Conservation (phyloP, 2,329 filamentous ascomycete species). For the Pseudogymnoascus sp. region DNA sequence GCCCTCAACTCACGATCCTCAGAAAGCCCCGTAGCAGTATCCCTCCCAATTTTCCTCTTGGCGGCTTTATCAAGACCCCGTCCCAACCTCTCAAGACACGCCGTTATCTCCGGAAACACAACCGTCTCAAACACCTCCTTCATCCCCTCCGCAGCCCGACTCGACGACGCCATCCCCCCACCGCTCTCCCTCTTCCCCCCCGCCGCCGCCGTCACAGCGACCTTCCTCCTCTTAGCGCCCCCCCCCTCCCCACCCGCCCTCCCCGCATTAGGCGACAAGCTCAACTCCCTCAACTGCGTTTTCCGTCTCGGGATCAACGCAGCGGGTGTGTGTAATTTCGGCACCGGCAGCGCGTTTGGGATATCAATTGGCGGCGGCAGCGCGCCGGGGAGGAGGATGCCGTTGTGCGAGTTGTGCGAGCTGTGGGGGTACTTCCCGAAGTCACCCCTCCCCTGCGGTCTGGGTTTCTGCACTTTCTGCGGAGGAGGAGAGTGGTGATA, state of each 20-base stretch:
- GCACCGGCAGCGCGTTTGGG: not conserved
- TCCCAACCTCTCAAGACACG: not conserved
- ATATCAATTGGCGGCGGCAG: not conserved
- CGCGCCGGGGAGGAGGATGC: not conserved
- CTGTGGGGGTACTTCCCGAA: no score
- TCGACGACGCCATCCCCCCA: not conserved
- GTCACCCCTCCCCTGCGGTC: no score
- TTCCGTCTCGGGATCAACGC: not conserved
- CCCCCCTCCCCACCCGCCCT: not conserved
- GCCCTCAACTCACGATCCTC: not conserved
- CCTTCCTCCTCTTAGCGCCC: not conserved
- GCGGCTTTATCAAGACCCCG: not conserved
- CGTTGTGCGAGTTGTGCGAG: not conserved
- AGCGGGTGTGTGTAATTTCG: not conserved
- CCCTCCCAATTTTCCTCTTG: not conserved
- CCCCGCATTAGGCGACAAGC: not conserved
- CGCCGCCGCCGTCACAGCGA: no score
- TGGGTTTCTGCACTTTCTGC: not conserved
- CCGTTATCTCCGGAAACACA: not conserved
- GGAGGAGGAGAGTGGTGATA: not conserved
- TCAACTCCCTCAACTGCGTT: not conserved
- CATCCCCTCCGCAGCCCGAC: not conserved
- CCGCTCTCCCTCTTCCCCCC: not conserved
- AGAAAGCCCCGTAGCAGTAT: not conserved
- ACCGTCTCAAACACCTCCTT: not conserved